These are phyloP conservation scores for Alternaria angustiovoidea DNA, from an alignment of 2,329 filamentous ascomycete species.

Conservation along the genomic window DNA sequence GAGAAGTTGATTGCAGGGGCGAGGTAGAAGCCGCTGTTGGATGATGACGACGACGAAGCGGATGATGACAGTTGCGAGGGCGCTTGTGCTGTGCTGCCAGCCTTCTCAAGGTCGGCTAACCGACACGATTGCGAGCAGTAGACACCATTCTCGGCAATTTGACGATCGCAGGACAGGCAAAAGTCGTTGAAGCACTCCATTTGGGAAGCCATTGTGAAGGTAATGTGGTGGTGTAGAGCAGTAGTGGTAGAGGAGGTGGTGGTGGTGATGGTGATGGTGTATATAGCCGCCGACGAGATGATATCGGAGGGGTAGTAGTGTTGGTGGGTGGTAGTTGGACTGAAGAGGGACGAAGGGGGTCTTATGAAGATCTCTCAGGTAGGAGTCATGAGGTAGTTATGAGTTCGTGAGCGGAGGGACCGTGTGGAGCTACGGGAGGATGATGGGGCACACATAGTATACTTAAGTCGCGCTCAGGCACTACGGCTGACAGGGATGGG, in stretches of 20 bases:
- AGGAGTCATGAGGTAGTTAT: conserved; percentile 31
- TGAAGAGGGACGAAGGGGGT: conserved; percentile 10
- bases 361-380: conserved; percentile 10
- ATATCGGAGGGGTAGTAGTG: neutral
- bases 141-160: conserved; percentile 75
- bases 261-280: conserved; percentile 4
- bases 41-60: conserved; percentile 61
- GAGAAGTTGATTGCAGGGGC: conserved; percentile 79
- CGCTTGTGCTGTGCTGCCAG: conserved; percentile 50
- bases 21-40: conserved; percentile 68
- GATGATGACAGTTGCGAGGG: conserved; percentile 61
- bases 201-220: conserved; percentile 47
- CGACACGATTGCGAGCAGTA: conserved; percentile 95
- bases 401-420: conserved; percentile 31
- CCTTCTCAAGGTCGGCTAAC: conserved; percentile 84
- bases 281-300: neutral
- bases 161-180: conserved; percentile 92
- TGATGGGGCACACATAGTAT: conserved; percentile 29
- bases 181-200: conserved; percentile 85
- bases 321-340: neutral
- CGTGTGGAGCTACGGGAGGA: conserved; percentile 40
- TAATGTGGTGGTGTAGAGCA: neutral
- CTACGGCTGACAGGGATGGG: conserved; percentile 15
- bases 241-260: conserved; percentile 5
- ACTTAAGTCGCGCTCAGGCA: conserved; percentile 41